A percentile compares a stretch with the other conserved stretches of the same genome.
Conservation (phyloP, 176 grass and related monocot genomes). For the Zoysia japonica region DNA sequence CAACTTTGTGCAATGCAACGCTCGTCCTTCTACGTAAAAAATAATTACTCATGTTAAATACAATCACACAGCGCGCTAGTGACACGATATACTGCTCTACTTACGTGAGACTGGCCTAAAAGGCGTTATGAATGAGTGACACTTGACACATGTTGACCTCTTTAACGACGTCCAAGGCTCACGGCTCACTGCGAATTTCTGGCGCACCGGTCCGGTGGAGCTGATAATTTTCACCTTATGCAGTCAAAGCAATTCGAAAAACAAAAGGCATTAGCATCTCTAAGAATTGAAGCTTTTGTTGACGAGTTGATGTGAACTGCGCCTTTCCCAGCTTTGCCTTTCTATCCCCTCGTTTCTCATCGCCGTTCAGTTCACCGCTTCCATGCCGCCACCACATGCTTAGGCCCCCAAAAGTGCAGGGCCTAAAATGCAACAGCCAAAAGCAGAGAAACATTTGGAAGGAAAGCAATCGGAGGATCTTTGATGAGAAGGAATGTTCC, state of each 20-base stretch:
- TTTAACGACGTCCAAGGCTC: not conserved
- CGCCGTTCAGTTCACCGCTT: constrained; percentile 28
- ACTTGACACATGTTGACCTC: not conserved
- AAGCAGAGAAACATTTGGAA: no score
- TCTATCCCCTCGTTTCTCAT: constrained; percentile 54
- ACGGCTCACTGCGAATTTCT: not conserved
- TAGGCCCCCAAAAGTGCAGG: constrained; percentile 40
- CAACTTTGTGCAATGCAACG: not conserved
- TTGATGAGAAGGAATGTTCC: no score
- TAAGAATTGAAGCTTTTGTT: constrained; percentile 59
- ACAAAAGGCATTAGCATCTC: constrained; percentile 54
- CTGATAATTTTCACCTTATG: not conserved
- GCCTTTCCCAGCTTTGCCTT: constrained; percentile 55
- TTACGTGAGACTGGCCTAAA: not conserved
- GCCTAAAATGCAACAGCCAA: constrained; percentile 1
- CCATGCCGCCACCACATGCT: constrained; percentile 36
- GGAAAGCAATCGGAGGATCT: no score
- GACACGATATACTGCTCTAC: no score
- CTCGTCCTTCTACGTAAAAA: no score
- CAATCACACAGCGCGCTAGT: no score
- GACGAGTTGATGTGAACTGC: constrained; percentile 58
- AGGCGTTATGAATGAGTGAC: not conserved
- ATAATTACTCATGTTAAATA: no score
- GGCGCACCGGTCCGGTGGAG: not conserved
- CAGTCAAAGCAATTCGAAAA: constrained; percentile 52